Percentiles rank a stretch among this genome's conserved stretches.
Conservation (phyloP, 2,329 filamentous ascomycete species). For the Aspergillus sp. region DNA sequence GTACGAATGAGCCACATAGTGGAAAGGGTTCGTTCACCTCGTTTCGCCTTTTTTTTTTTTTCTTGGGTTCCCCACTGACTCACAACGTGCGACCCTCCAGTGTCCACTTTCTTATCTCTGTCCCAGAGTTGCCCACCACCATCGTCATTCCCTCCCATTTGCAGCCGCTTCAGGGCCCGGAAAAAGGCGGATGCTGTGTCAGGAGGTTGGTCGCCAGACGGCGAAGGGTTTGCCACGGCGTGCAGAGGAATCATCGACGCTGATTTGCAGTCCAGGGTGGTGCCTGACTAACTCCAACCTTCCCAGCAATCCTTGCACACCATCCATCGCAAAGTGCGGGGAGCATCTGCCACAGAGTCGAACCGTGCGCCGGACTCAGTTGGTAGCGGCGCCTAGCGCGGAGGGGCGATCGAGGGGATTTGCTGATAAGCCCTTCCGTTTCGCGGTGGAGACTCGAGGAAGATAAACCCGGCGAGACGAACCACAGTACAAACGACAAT, state of each 20-base stretch:
- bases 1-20: neutral
- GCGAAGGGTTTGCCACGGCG: neutral
- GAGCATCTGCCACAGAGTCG: slow-evolving; percentile 1
- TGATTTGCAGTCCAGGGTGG: neutral
- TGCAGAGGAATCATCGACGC: neutral
- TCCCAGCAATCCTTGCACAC: neutral
- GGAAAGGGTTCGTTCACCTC: neutral
- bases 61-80: neutral
- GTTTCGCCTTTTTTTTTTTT: neutral
- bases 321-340: neutral
- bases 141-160: neutral
- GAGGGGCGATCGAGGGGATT: slow-evolving; percentile 15
- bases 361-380: slow-evolving; percentile 10
- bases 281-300: neutral
- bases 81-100: neutral
- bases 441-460: slow-evolving; percentile 24
- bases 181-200: neutral
- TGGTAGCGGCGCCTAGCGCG: slow-evolving; percentile 28
- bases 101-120: neutral
- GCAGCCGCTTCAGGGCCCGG: neutral
- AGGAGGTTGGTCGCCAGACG: neutral
- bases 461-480: slow-evolving; percentile 24
- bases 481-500: neutral
- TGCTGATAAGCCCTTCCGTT: slow-evolving; percentile 25
- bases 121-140: neutral